Evolutionary conservation across 139 green algal genomes (phyloP).

Genomic region (Spirogloea muscicola): DNA sequence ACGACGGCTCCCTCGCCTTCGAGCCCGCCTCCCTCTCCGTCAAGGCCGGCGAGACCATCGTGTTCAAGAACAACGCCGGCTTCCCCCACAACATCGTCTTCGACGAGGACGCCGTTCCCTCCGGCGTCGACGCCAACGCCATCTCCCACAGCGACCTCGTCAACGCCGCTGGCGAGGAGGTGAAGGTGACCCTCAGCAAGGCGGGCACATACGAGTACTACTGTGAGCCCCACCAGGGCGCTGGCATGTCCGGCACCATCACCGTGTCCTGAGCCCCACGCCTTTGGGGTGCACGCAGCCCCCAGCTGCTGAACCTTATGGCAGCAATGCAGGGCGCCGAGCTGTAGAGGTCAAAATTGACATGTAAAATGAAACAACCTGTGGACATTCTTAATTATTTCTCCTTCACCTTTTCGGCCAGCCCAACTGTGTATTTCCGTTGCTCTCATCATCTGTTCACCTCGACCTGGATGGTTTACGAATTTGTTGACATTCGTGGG

Average conservation of each 20-base stretch:
- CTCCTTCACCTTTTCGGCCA: too few species aligned
- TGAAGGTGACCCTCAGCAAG: conserved; percentile 66
- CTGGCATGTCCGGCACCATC: conserved; percentile 83
- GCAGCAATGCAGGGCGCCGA: too few species aligned
- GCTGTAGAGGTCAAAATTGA: too few species aligned
- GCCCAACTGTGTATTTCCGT: too few species aligned
- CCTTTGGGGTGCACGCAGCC: too few species aligned
- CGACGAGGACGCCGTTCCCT: conserved; percentile 84
- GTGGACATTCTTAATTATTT: too few species aligned
- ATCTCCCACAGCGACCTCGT: conserved; percentile 84
- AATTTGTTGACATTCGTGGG: too few species aligned
- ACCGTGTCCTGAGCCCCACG: too few species aligned
- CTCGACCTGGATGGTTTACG: too few species aligned
- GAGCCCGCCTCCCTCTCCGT: conserved; percentile 59
- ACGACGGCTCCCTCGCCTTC: conserved; percentile 71
- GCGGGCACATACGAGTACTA: conserved; percentile 83
- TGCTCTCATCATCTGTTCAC: too few species aligned
- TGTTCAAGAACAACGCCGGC: conserved; percentile 61
- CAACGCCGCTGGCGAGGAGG: conserved; percentile 83
- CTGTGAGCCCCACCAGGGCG: conserved; percentile 93
- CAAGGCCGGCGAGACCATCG: conserved; percentile 73
- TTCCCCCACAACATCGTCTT: conserved; percentile 89
- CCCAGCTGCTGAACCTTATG: too few species aligned
- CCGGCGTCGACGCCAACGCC: conserved; percentile 76
- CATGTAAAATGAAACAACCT: too few species aligned